A percentile compares a stretch with the other conserved stretches of the same genome.
phyloP scores from a whole-genome alignment of 768 basidiomycete species.

The Xerocomus spinulosus region DNA sequence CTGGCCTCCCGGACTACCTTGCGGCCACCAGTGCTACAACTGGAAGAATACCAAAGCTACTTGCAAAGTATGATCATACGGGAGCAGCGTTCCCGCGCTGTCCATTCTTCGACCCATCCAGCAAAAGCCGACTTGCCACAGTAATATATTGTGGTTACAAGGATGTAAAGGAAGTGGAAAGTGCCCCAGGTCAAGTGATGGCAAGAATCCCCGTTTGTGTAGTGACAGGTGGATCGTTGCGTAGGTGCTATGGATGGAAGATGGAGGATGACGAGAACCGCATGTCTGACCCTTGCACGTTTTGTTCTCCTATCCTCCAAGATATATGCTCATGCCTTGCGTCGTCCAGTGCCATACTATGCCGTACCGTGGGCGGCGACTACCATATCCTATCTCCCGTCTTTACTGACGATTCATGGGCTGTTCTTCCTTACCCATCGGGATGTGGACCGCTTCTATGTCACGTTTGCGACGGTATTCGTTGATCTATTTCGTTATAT shows the following conservation, averaged over 20 bases:
- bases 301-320: background rate
- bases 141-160: background rate
- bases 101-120: background rate
- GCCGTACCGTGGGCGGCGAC: constrained; percentile 17
- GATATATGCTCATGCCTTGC: background rate
- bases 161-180: background rate
- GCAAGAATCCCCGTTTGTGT: background rate
- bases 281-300: background rate
- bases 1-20: too few species aligned
- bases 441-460: background rate
- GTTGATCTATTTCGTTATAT: constrained; percentile 13
- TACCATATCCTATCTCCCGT: constrained; percentile 7
- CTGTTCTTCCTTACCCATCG: constrained; percentile 15
- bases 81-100: background rate
- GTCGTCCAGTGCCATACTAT: constrained; percentile 7
- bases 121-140: background rate
- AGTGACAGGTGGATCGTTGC: background rate
- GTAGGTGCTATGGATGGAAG: background rate
- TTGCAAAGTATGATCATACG: background rate
- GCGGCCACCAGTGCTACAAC: background rate
- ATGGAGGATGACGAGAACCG: background rate
- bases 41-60: background rate
- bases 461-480: constrained; percentile 9
- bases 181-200: background rate
- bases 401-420: constrained; percentile 18